A percentile compares a stretch with the other conserved stretches of the same genome.
phyloP scores from a whole-genome alignment of 164 flowering plant species.

The Nelumbo lutea region DNA sequence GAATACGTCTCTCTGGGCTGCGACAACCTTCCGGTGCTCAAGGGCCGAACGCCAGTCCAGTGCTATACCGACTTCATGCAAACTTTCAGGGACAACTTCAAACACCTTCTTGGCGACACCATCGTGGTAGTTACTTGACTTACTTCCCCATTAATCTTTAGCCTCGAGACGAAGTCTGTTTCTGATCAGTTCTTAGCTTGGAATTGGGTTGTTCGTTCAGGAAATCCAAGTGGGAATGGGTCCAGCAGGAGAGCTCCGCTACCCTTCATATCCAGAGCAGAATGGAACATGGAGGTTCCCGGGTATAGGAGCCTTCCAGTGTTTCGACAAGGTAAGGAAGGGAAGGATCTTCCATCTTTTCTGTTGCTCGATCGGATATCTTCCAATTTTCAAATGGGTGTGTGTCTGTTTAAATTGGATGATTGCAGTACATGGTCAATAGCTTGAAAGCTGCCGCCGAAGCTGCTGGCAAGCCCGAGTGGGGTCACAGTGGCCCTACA shows the following conservation, averaged over 20 bases:
- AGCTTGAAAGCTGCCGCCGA: conserved; percentile 89
- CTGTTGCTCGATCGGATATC: background rate
- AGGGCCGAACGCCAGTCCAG: conserved; percentile 81
- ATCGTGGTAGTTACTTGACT: conserved; percentile 54
- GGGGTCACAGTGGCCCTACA: conserved; percentile 90
- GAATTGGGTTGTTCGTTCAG: conserved; percentile 27
- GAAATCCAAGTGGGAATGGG: conserved; percentile 99
- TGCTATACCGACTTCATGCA: conserved; percentile 91
- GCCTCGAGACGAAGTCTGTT: background rate
- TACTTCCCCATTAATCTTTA: too few species aligned
- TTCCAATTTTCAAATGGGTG: background rate
- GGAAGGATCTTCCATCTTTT: background rate
- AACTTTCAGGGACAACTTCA: conserved; percentile 72
- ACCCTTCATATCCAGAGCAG: conserved; percentile 90
- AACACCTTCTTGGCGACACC: conserved; percentile 82
- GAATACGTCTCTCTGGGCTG: conserved; percentile 89
- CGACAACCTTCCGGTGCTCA: conserved; percentile 77
- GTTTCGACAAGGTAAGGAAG: conserved; percentile 73
- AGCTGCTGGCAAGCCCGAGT: conserved; percentile 71
- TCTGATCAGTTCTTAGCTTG: background rate
- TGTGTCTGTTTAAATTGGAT: conserved; percentile 1
- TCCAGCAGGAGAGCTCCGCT: conserved; percentile 94
- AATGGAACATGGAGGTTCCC: conserved; percentile 93
- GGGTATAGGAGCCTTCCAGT: conserved; percentile 95
- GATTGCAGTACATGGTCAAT: conserved; percentile 69